A percentile compares a stretch with the other conserved stretches of the same genome.
Conservation (phyloP, 371 early-diverging fungal genomes). For the Mortierella sp. region DNA sequence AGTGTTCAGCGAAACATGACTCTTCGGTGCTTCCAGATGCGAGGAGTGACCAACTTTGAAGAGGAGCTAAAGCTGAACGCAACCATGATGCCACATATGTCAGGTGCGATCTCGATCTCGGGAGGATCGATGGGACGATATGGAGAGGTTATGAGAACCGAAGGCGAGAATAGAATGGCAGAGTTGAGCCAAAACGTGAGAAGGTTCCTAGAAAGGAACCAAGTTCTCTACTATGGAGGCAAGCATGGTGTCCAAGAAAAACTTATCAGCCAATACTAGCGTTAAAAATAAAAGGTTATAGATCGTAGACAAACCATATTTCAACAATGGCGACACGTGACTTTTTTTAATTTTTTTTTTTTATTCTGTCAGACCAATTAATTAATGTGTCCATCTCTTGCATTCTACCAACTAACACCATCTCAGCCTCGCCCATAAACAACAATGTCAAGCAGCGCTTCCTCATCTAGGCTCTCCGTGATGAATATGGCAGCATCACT, state of each 20-base stretch:
- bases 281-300: background rate
- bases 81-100: background rate
- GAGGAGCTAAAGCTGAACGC: slow-evolving; percentile 24
- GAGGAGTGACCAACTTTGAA: slow-evolving; percentile 48
- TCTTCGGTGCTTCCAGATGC: slow-evolving; percentile 31
- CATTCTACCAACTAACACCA: background rate
- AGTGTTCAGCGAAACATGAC: slow-evolving; percentile 19
- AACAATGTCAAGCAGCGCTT: slow-evolving; percentile 46
- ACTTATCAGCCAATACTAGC: slow-evolving; percentile 21
- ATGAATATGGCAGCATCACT: slow-evolving; percentile 56
- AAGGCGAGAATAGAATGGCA: slow-evolving; percentile 24
- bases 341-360: background rate
- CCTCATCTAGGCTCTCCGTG: slow-evolving; percentile 44
- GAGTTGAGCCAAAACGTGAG: slow-evolving; percentile 26
- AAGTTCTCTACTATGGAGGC: slow-evolving; percentile 38
- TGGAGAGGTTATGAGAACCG: slow-evolving; percentile 17
- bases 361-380: background rate
- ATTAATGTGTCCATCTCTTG: background rate
- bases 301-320: too few relatives aligned
- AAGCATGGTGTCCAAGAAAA: slow-evolving; percentile 38
- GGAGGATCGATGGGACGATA: slow-evolving; percentile 21
- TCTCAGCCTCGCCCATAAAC: background rate
- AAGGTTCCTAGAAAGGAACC: slow-evolving; percentile 39
- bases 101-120: slow-evolving; percentile 7
- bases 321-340: background rate